Evolutionary conservation across 768 basidiomycete species (phyloP).

Genomic region (Porphyrellus cyaneotinctus): DNA sequence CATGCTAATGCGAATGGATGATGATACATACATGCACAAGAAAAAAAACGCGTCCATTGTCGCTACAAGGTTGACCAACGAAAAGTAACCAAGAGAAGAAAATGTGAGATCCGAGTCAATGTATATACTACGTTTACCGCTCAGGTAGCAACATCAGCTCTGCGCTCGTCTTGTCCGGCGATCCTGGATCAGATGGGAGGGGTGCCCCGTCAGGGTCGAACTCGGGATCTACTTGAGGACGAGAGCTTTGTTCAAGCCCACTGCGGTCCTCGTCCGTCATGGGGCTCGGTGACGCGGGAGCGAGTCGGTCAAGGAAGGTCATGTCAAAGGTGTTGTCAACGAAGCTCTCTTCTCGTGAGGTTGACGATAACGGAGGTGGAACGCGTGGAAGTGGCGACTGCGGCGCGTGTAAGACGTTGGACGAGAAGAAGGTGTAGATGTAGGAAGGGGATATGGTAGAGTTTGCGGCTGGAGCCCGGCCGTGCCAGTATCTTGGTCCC

Average conservation of each 20-base stretch:
- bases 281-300: constrained; percentile 35
- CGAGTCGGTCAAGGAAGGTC: constrained; percentile 39
- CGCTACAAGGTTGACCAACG: constrained; percentile 15
- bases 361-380: not conserved
- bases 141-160: constrained; percentile 44
- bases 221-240: constrained; percentile 15
- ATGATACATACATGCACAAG: constrained; percentile 17
- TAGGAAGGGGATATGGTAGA: constrained; percentile 18
- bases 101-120: not conserved
- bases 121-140: constrained; percentile 29
- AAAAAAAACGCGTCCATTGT: constrained; percentile 16
- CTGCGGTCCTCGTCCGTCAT: constrained; percentile 33
- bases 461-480: constrained; percentile 13
- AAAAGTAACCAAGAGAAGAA: constrained; percentile 4
- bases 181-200: constrained; percentile 35
- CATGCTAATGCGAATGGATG: constrained; percentile 13
- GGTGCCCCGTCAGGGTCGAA: constrained; percentile 46
- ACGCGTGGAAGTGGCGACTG: constrained; percentile 6
- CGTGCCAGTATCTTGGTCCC: constrained; percentile 42
- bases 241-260: constrained; percentile 9
- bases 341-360: constrained; percentile 18
- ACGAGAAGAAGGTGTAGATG: constrained; percentile 48
- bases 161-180: constrained; percentile 39
- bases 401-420: constrained; percentile 37
- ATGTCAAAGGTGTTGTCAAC: constrained; percentile 30